These are phyloP conservation scores for Pseudopyrenochaeta lycopersici DNA, from an alignment of 2,329 filamentous ascomycete species.

Conservation along the genomic window DNA sequence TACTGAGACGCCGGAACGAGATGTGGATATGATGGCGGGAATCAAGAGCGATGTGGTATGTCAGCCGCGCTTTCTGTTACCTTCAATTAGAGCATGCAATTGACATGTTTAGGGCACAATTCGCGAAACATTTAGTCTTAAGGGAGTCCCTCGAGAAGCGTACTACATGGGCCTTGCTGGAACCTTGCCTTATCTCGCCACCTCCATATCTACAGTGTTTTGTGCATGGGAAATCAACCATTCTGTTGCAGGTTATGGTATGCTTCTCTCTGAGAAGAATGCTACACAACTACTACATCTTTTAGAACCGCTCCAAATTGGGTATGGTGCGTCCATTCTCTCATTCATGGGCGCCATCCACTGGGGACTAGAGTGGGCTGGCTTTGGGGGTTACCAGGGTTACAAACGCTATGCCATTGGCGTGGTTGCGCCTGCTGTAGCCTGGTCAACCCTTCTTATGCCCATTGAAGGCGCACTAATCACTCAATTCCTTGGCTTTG, in stretches of 20 bases:
- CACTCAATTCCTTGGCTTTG: slow-evolving; percentile 85
- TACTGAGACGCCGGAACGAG: slow-evolving; percentile 39
- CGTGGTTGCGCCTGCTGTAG: slow-evolving; percentile 78
- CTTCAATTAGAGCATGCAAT: not conserved
- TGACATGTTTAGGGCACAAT: slow-evolving; percentile 53
- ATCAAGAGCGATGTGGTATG: slow-evolving; percentile 50
- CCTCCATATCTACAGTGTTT: slow-evolving; percentile 82
- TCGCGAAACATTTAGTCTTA: slow-evolving; percentile 58
- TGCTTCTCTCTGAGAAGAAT: slow-evolving; percentile 73
- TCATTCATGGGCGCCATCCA: slow-evolving; percentile 94
- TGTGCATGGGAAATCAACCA: slow-evolving; percentile 85
- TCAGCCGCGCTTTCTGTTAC: not conserved
- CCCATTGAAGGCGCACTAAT: slow-evolving; percentile 87
- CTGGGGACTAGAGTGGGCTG: slow-evolving; percentile 88
- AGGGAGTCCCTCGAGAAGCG: slow-evolving; percentile 57
- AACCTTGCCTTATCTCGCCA: slow-evolving; percentile 74
- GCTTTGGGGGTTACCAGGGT: slow-evolving; percentile 72
- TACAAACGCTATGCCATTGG: slow-evolving; percentile 86
- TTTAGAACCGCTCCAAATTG: slow-evolving; percentile 87
- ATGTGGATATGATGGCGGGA: slow-evolving; percentile 58
- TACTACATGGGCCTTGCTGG: slow-evolving; percentile 61
- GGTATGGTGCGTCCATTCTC: slow-evolving; percentile 90
- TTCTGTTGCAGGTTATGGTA: slow-evolving; percentile 67
- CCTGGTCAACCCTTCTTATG: slow-evolving; percentile 89
- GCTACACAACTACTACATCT: slow-evolving; percentile 76